Base-by-base conservation (phyloP, 208 protist genomes). In the Acanthamoeba triangularis region DNA sequence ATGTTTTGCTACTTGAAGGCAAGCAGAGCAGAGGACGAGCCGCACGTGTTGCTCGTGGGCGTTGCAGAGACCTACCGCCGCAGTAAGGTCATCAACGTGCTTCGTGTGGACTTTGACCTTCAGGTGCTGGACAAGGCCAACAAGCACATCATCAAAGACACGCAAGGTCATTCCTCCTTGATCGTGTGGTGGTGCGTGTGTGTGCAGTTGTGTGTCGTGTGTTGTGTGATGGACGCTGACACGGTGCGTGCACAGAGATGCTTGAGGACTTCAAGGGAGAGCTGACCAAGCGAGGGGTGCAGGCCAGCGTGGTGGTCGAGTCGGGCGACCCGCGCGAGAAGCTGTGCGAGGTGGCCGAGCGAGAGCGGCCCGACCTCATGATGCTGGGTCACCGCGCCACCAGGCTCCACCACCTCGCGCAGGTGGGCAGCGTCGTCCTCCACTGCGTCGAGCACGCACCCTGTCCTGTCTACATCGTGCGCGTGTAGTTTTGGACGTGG, bases 331-430 rank as follows among this genome's bases (percentile, higher is more conserved):
- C 87, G 41, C 54, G 63, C 41, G 56, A 47, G 35, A 67, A 37
- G 25, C 47, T 92, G 14, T 92, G 87, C 56, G 87, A 92, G 13
- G 41, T 92, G 28, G 87, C 87, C 33, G 54, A 35, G 25, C 54
- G 33, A 1, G 54, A 74, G 37, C 52, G 35, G 35, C 54, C 63
- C 1, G 87, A 92, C 33, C 14, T 74, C 25, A 56, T 92, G 37
- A 2, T 92, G 25, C 0, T 92, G 56, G 87, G 87, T 14, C 87
- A 92, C 56, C 30, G 56, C 35, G 13, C 10, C 16, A 87, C 47
- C 10, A 10, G 18, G 8, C 78, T 61, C 7, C 78, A 56, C 10
- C 69, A 78, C 69, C 33, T 78, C 7, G 69, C 69, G 20, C 69
- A 78, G 20, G 28, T 85, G 18, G 78, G 78, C 20, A 87, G 78